Evolutionary conservation across 2,329 filamentous ascomycete genomes (phyloP).

Genomic region (Lecanicillium sp.): DNA sequence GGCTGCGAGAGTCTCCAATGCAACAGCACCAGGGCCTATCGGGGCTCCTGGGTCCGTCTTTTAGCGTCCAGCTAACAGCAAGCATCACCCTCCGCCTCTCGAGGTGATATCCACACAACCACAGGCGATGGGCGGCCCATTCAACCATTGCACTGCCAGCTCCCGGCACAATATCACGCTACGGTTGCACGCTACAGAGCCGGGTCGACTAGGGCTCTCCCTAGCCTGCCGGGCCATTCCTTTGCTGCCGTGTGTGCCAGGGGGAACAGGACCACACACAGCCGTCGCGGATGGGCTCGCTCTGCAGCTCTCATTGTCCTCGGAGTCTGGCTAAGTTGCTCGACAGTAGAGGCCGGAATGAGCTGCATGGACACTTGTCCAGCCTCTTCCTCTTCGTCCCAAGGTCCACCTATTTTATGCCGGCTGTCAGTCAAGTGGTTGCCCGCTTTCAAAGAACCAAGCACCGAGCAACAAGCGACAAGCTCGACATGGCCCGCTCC

Average conservation of each 20-base stretch:
- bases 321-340: no score
- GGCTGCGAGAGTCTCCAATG: not conserved
- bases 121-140: not conserved
- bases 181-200: constrained; percentile 1
- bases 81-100: not conserved
- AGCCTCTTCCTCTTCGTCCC: not conserved
- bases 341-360: not conserved
- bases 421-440: constrained; percentile 4
- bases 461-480: not conserved
- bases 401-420: constrained; percentile 1
- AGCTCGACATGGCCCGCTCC: constrained; percentile 6
- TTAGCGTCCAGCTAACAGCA: constrained; percentile 7
- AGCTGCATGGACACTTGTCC: no score
- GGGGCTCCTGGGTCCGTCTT: not conserved
- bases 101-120: constrained; percentile 5
- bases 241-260: constrained; percentile 12
- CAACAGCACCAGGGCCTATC: not conserved
- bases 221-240: constrained; percentile 13
- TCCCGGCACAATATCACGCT: not conserved
- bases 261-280: constrained; percentile 16
- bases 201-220: constrained; percentile 1
- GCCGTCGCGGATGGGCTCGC: constrained; percentile 14
- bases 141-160: constrained; percentile 1
- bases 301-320: no score
- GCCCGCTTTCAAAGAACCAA: not conserved